Percentiles rank a stretch among this genome's conserved stretches.
Evolutionary conservation across 495 filamentous ascomycete species (phyloP).

Genomic region (Penicillium salamii): DNA sequence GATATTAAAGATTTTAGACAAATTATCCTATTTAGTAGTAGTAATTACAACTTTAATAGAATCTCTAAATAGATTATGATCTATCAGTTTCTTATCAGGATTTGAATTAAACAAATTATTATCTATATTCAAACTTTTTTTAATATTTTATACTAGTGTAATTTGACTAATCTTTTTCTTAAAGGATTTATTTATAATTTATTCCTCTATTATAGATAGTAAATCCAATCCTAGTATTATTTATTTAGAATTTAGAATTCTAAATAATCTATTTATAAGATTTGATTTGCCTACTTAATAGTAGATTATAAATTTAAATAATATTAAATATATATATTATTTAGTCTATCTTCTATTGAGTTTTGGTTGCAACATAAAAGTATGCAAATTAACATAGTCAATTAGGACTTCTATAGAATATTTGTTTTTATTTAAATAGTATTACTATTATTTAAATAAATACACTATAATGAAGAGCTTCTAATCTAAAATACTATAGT

Average conservation of each 20-base stretch:
- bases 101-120: too few species aligned
- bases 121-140: too few species aligned
- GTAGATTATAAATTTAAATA: not conserved
- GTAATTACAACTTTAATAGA: too few species aligned
- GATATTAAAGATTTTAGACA: too few species aligned
- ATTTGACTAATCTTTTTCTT: too few species aligned
- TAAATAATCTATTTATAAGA: too few species aligned
- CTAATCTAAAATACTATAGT: not conserved
- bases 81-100: too few species aligned
- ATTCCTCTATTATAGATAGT: too few species aligned
- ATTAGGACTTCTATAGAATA: not conserved
- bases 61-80: too few species aligned
- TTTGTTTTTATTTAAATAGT: not conserved
- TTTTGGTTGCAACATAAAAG: not conserved
- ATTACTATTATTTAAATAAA: not conserved
- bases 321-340: not conserved
- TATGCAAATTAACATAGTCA: not conserved
- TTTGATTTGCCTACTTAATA: not conserved
- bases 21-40: too few species aligned
- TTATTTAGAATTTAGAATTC: not conserved
- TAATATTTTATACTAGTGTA: too few species aligned
- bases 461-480: not conserved
- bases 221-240: too few species aligned
- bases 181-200: not conserved
- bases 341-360: not conserved